Base-by-base conservation (phyloP, 192 early-diverging fungal species). In the Coemansia sp. region DNA sequence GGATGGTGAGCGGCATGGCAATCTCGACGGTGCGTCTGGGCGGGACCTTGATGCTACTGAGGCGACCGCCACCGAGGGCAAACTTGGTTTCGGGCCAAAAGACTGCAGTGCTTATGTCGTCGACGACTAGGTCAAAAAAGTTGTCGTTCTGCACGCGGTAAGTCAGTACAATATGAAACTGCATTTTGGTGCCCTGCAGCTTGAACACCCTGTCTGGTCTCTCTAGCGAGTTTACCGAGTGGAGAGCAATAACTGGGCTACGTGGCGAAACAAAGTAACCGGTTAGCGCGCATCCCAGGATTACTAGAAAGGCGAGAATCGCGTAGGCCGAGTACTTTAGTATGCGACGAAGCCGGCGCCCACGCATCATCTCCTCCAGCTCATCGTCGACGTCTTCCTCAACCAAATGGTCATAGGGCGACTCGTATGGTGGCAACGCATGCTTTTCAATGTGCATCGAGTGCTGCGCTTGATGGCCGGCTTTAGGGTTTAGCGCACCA, bases 111-210 rank as follows among this genome's bases (percentile, higher is more conserved):
- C 78, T 81, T 38, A 81, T 81, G 58, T 75, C 78, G 65, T 75
- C 70, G 29, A 81, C 68, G 6, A 56, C 39, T 58, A 80, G 68
- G 59, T 75, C 73, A 62, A 80, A 80, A 65, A 61, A 80, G 66
- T 80, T 80, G 66, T 80, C 78, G 70, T 80, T 80, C 42, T 80
- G 73, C 45, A 80, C 78, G 50, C 78, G 78, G 40, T 80, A 80
- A 13, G 68, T 65, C 20, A 80, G 78, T 40, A 75, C 70, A 0
- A 80, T 58, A 63, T 75, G 78, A 64, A 80, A 80, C 64, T 75
- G 78, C 78, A 80, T 66, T 70, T 75, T 75, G 55, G 78, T 63
- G 19, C 78, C 78, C 38, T 70, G 78, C 27, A 80, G 73, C 67
- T 80, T 80, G 53, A 80, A 80, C 64, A 69, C 66, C 15, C 61